A percentile compares a stretch with the other conserved stretches of the same genome.
phyloP scores from a whole-genome alignment of 257 asterid genomes.

The Fraxinus anomala region DNA sequence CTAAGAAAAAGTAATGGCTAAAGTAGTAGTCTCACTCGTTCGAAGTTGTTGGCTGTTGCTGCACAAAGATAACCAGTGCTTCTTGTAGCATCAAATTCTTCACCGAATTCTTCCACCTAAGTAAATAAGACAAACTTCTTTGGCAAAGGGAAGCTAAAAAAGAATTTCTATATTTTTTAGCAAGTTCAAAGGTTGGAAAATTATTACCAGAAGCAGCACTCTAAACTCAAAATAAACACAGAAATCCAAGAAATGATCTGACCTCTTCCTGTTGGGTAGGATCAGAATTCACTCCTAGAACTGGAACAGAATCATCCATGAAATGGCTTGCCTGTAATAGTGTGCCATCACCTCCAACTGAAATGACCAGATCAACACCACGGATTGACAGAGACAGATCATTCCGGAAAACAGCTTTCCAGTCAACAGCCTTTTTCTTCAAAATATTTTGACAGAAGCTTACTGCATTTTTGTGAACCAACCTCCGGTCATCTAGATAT shows the following conservation, averaged over 20 bases:
- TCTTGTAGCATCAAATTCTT: constrained; percentile 91
- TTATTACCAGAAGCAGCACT: not conserved
- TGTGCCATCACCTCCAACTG: constrained; percentile 96
- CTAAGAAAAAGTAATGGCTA: constrained; percentile 5
- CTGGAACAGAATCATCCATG: constrained; percentile 73
- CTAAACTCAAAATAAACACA: not conserved
- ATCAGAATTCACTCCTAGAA: constrained; percentile 92
- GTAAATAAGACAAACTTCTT: constrained; percentile 15
- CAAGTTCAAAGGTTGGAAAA: not conserved
- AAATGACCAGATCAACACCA: constrained; percentile 79
- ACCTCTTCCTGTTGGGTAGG: constrained; percentile 88
- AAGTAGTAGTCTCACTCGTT: constrained; percentile 48
- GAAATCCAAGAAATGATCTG: constrained; percentile 25
- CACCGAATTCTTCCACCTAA: constrained; percentile 66
- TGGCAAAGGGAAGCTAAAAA: not conserved
- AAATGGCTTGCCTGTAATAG: constrained; percentile 86
- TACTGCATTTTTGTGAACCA: constrained; percentile 72
- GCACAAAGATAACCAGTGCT: constrained; percentile 98
- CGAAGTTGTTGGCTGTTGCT: constrained; percentile 73
- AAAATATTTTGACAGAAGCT: constrained; percentile 73
- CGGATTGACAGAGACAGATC: constrained; percentile 58
- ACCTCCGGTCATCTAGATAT: constrained; percentile 57
- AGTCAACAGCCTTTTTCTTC: constrained; percentile 58
- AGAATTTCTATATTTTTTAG: not conserved
- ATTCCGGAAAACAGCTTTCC: constrained; percentile 58